Percentiles rank a stretch among this genome's conserved stretches.
Evolutionary conservation across 2,329 filamentous ascomycete species (phyloP).

Genomic region (Nemania diffusa): DNA sequence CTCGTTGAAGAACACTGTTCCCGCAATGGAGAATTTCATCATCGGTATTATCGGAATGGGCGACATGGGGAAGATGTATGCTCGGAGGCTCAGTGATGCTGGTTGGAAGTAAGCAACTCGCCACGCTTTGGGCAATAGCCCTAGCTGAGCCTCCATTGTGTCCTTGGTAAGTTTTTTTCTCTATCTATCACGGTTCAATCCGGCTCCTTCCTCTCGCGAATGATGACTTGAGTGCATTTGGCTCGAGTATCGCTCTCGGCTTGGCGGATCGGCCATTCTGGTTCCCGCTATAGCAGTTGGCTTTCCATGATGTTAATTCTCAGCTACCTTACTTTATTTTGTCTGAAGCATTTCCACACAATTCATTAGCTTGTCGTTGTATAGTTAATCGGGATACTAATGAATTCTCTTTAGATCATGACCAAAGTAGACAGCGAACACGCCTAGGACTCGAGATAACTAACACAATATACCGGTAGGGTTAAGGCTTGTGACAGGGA

Average conservation of each 20-base stretch:
- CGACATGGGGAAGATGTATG: slow-evolving; percentile 99
- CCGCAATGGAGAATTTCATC: slow-evolving; percentile 73
- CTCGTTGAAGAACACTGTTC: slow-evolving; percentile 45
- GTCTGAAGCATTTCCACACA: slow-evolving; percentile 74
- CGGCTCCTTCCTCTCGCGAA: slow-evolving; percentile 55
- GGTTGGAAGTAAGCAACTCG: slow-evolving; percentile 87
- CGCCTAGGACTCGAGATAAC: slow-evolving; percentile 24
- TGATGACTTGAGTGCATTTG: slow-evolving; percentile 99
- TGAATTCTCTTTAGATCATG: slow-evolving; percentile 26
- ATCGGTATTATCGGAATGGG: slow-evolving; percentile 99
- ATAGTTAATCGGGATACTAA: slow-evolving; percentile 37
- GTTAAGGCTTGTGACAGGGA: slow-evolving; percentile 94
- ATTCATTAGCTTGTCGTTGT: slow-evolving; percentile 12
- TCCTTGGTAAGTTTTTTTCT: slow-evolving; percentile 53
- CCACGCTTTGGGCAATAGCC: background rate
- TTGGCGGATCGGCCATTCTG: slow-evolving; percentile 78
- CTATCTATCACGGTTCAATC: slow-evolving; percentile 25
- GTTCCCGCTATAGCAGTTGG: slow-evolving; percentile 67
- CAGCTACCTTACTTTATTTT: slow-evolving; percentile 91
- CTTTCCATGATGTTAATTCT: slow-evolving; percentile 98
- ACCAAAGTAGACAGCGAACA: slow-evolving; percentile 15
- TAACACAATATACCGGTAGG: slow-evolving; percentile 60
- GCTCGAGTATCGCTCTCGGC: slow-evolving; percentile 90
- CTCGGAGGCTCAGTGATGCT: slow-evolving; percentile 84
- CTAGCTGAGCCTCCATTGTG: slow-evolving; percentile 40